Conservation (phyloP, 2,329 filamentous ascomycete species). For the Talaromyces sp. region DNA sequence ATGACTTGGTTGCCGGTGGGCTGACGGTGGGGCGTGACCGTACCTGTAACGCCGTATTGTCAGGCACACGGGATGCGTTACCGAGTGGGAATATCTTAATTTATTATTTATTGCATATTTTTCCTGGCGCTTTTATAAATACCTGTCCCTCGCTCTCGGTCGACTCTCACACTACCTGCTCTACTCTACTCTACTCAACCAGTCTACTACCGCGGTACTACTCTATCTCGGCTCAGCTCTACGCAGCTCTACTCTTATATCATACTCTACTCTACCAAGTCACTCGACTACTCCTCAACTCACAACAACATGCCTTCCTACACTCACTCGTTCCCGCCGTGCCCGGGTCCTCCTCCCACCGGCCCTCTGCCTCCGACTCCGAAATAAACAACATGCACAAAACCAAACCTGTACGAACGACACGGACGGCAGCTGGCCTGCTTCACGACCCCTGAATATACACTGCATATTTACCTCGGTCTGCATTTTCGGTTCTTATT, state of each 20-base stretch:
- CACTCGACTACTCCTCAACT: background rate
- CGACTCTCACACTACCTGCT: background rate
- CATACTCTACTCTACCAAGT: background rate
- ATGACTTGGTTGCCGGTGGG: background rate
- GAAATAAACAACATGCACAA: slow-evolving; percentile 8
- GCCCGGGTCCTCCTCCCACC: slow-evolving; percentile 12
- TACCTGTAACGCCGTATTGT: background rate
- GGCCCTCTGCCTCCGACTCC: slow-evolving; percentile 13
- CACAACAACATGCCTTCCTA: slow-evolving; percentile 9
- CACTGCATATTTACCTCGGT: background rate
- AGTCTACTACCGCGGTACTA: background rate
- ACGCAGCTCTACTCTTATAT: no score
- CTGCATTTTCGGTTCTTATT: background rate
- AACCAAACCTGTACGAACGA: background rate
- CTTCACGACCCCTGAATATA: background rate
- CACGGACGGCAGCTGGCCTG: background rate
- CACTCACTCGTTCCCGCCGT: slow-evolving; percentile 12
- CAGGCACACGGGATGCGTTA: background rate
- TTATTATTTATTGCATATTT: background rate
- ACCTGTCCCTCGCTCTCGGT: background rate
- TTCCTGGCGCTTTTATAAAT: background rate
- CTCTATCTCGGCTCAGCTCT: no score
- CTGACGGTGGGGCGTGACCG: background rate
- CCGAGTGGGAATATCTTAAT: background rate
- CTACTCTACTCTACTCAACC: background rate